Evolutionary conservation across 2,329 filamentous ascomycete species (phyloP), one percentile per base, ranked within the genome.

Genomic region (Didymosphaeria variabile): DNA sequence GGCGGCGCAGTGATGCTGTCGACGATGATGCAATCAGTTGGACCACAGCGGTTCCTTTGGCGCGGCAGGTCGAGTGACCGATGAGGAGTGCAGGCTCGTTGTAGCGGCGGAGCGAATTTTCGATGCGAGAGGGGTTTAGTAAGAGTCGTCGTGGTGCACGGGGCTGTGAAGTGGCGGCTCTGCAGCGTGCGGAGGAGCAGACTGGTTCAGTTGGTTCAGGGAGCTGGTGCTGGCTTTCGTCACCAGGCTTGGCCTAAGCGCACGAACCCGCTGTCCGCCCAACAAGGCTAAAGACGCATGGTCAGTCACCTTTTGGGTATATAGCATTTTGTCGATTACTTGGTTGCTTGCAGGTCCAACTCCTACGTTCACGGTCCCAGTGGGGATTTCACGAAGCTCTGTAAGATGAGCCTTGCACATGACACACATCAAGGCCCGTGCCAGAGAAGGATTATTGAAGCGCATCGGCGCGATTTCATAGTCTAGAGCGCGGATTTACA

Each of bases 401-500:
- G 3, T 19, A 44, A 19, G n/a, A 12, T 21, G 19, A 36, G 15
- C 47, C 47, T 13, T 31, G 29, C 47, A n/a, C 17, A 32, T 12
- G 12, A 13, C 47, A 19, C 29, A 32, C 12, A 32, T 34, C 29
- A 34, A 32, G 7, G 15, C 15, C 2, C 5, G 12, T n/a, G 8
- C 5, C 29, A 34, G 38, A 31, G 7, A 69, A 66, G 64, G 55
- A 70, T 74, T 75, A 69, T 73, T 66, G 59, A 64, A 65, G 70
- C 70, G 68, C 72, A 70, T 70, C 63, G 69, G 72, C 71, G 72
- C 67, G 67, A 62, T 42, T 66, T 55, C 31, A 64, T 65, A 72
- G 69, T 78, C 75, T 78, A 78, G 64, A 56, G 23, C 59, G 72
- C 69, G 75, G 75, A 78, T 74, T 58, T 69, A 68, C 61, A 73